Percentiles rank a stretch among this genome's conserved stretches.
These are phyloP conservation scores for Tylopilus sp. DNA, from an alignment of 768 basidiomycete species.

Conservation along the genomic window DNA sequence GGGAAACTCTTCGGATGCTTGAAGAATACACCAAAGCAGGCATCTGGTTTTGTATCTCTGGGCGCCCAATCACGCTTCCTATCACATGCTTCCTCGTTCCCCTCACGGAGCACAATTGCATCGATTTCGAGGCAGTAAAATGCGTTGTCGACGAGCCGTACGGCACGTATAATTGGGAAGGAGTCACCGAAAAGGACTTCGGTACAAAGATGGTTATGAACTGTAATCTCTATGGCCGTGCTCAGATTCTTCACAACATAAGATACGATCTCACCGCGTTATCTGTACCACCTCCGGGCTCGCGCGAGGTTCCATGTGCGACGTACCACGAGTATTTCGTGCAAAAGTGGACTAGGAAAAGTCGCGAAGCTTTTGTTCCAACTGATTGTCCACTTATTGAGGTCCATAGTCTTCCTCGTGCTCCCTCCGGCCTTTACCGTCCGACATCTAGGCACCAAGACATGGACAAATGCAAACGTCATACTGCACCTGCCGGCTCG, in stretches of 20 bases:
- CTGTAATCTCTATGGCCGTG: slow-evolving; percentile 51
- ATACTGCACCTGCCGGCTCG: slow-evolving; percentile 27
- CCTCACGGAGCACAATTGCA: slow-evolving; percentile 43
- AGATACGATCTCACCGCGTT: slow-evolving; percentile 65
- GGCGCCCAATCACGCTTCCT: slow-evolving; percentile 47
- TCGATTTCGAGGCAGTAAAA: slow-evolving; percentile 59
- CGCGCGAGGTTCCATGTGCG: slow-evolving; percentile 42
- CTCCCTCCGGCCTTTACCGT: slow-evolving; percentile 39
- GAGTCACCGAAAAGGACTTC: slow-evolving; percentile 46
- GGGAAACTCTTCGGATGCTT: slow-evolving; percentile 48
- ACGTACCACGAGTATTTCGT: slow-evolving; percentile 63
- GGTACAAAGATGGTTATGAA: slow-evolving; percentile 54
- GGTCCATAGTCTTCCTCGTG: slow-evolving; percentile 41
- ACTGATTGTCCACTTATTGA: slow-evolving; percentile 63
- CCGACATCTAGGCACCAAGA: slow-evolving; percentile 22
- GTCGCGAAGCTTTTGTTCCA: slow-evolving; percentile 42
- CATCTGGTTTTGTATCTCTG: slow-evolving; percentile 61
- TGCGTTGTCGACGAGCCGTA: slow-evolving; percentile 45
- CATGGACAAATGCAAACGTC: slow-evolving; percentile 26
- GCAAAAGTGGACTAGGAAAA: slow-evolving; percentile 52
- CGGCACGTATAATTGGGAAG: slow-evolving; percentile 55
- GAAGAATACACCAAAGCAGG: slow-evolving; percentile 62
- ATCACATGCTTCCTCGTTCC: slow-evolving; percentile 68
- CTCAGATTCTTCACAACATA: slow-evolving; percentile 53
- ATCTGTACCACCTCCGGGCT: slow-evolving; percentile 51